Evolutionary conservation across 768 basidiomycete genomes (phyloP), one percentile per base, ranked within the genome.

Genomic region (Lyophyllum atratum): DNA sequence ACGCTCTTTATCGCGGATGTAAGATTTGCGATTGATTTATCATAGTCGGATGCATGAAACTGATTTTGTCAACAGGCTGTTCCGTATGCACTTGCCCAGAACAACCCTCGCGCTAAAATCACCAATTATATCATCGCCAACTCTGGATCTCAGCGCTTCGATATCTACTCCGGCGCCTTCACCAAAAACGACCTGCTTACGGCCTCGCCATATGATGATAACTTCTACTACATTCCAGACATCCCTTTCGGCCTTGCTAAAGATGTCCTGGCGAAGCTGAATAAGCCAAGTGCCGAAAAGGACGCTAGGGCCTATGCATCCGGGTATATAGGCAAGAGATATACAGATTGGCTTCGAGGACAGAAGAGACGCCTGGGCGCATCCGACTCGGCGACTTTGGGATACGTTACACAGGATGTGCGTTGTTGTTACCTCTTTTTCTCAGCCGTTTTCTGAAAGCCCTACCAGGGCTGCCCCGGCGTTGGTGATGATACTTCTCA

Each of bases 101-200:
- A 89, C 74, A 89, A 89, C 69, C 74, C 83, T 2, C 83, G 88
- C 26, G 78, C 81, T 5, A 68, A 67, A 2, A 80, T 82, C 47
- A 85, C 89, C 31, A 85, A 80, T 61, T 73, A 90, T 61, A 81
- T 89, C 68, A 82, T 92, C 55, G 72, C 77, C 53, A 86, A 89
- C 71, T 81, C 87, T 1, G 87, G 82, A 11, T 82, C 77, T 11
- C 76, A 85, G 64, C 84, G 90, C 47, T 91, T 85, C 71, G 81
- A 89, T 62, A 69, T 92, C 50, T 85, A 84, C 65, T 62, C 77
- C 1, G 92, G 92, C 1, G 64, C 83, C 2, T 93, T 94, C 73
- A 88, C 87, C 26, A 85, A 85, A 68, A 90, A 93, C 67, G 91
- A 94, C 68, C 86, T 91, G 63, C 79, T 93, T 43, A 89, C 89